A percentile compares a stretch with the other conserved stretches of the same genome.
Evolutionary conservation across 352 stramenopile species (phyloP).

Genomic region (Pythium utonaiense): DNA sequence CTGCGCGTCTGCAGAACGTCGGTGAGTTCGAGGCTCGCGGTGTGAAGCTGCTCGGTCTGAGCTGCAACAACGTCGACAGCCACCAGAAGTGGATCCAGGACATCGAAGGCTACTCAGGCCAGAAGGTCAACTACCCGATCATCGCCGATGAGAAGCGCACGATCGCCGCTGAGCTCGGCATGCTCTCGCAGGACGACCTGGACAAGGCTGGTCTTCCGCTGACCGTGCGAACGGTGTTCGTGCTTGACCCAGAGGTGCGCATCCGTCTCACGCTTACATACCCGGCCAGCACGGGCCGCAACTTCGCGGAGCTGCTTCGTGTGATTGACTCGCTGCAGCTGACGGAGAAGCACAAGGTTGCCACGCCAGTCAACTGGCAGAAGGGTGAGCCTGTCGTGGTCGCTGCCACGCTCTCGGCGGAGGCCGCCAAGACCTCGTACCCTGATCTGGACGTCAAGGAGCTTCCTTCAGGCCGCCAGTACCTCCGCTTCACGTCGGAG

Average conservation of each 20-base stretch:
- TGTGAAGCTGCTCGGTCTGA: conserved; percentile 82
- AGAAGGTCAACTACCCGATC: conserved; percentile 87
- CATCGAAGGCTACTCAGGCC: conserved; percentile 73
- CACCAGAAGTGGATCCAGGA: conserved; percentile 83
- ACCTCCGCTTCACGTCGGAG: conserved; percentile 69
- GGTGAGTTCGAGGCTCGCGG: conserved; percentile 72
- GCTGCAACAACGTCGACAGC: conserved; percentile 69
- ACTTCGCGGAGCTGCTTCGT: conserved; percentile 92
- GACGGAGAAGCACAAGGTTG: conserved; percentile 41
- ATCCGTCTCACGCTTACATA: conserved; percentile 91
- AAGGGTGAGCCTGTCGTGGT: conserved; percentile 67
- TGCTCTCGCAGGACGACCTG: conserved; percentile 83
- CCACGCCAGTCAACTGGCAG: conserved; percentile 77
- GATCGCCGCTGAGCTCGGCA: conserved; percentile 83
- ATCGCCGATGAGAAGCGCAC: conserved; percentile 81
- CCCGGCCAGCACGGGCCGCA: conserved; percentile 88
- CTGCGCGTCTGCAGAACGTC: conserved; percentile 75
- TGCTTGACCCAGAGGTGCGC: conserved; percentile 88
- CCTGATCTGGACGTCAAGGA: conserved; percentile 50
- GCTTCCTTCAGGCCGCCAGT: conserved; percentile 69
- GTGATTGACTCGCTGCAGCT: conserved; percentile 89
- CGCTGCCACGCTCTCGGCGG: conserved; percentile 42
- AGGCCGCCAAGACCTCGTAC: conserved; percentile 65
- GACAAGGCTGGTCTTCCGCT: conserved; percentile 77
- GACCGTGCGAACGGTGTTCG: conserved; percentile 90